Percentiles rank a stretch among this genome's conserved stretches.
Conservation (phyloP, 2,329 filamentous ascomycete species). For the Tolypocladium ovalisporum region DNA sequence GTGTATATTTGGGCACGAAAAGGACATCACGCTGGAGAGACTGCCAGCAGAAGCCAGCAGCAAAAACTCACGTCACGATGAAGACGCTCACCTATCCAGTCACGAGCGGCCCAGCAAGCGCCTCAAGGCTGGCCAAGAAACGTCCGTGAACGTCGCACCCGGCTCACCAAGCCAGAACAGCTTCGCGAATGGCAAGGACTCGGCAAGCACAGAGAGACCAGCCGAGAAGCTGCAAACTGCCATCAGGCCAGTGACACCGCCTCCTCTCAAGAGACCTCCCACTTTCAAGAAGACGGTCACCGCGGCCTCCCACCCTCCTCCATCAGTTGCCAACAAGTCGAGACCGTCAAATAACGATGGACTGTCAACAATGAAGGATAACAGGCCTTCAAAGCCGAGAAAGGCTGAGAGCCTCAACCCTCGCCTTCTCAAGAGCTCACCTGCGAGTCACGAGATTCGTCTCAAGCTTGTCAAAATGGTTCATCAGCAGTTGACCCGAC, state of each 20-base stretch:
- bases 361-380: background rate
- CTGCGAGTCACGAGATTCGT: slow-evolving; percentile 45
- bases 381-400: slow-evolving; percentile 8
- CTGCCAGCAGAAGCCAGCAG: slow-evolving; percentile 1
- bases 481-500: slow-evolving; percentile 52
- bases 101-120: slow-evolving; percentile 20
- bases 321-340: slow-evolving; percentile 6
- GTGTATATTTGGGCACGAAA: slow-evolving; percentile 39
- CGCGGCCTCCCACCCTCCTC: background rate
- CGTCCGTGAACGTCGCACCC: background rate
- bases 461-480: slow-evolving; percentile 50
- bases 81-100: slow-evolving; percentile 3
- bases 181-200: background rate
- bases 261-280: slow-evolving; percentile 10
- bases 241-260: slow-evolving; percentile 21
- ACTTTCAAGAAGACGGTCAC: background rate
- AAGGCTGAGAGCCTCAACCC: slow-evolving; percentile 53
- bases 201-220: background rate
- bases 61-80: background rate
- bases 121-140: slow-evolving; percentile 12
- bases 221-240: slow-evolving; percentile 7
- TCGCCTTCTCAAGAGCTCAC: slow-evolving; percentile 47
- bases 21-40: slow-evolving; percentile 6
- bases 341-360: background rate
- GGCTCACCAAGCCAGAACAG: background rate